A percentile compares a stretch with the other conserved stretches of the same genome.
These are phyloP conservation scores for Apostasia ramifera DNA, from an alignment of 106 monocot species.

Conservation along the genomic window DNA sequence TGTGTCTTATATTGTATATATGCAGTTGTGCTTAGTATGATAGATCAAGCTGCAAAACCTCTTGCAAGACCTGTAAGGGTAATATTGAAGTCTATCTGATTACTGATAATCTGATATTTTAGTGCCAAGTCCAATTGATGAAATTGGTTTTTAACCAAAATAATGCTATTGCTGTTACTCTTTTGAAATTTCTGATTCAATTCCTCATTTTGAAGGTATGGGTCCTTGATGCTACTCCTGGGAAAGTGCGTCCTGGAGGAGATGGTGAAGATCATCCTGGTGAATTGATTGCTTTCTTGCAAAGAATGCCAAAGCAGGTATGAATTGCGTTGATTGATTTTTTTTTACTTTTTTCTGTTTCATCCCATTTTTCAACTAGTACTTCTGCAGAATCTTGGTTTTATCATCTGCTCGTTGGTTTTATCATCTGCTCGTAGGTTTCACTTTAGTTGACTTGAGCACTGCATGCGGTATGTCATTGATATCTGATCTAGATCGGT, in stretches of 20 bases:
- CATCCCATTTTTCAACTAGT: too few relatives aligned
- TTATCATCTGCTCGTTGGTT: too few relatives aligned
- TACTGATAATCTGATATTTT: background rate
- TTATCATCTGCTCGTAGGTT: too few relatives aligned
- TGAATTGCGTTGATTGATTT: background rate
- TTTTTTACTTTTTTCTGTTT: background rate
- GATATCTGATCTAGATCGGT: too few relatives aligned
- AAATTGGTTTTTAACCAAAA: background rate
- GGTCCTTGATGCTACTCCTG: constrained; percentile 95
- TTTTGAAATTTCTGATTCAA: background rate
- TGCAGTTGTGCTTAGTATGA: constrained; percentile 92
- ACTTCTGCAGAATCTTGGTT: too few relatives aligned
- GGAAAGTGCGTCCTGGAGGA: constrained; percentile 76
- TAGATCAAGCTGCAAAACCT: constrained; percentile 99
- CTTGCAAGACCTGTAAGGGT: constrained; percentile 93
- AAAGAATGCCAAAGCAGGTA: constrained; percentile 69
- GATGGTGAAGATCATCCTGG: constrained; percentile 95
- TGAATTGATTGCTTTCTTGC: constrained; percentile 74
- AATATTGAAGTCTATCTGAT: constrained; percentile 6
- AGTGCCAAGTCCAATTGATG: background rate
- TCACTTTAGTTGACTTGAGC: too few relatives aligned
- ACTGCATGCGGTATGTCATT: too few relatives aligned
- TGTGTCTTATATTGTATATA: background rate
- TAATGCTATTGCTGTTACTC: background rate
- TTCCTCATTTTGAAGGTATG: constrained; percentile 56